Evolutionary conservation across 1,139 yeast genomes (phyloP).

Genomic region (Diutina neorugosa): DNA sequence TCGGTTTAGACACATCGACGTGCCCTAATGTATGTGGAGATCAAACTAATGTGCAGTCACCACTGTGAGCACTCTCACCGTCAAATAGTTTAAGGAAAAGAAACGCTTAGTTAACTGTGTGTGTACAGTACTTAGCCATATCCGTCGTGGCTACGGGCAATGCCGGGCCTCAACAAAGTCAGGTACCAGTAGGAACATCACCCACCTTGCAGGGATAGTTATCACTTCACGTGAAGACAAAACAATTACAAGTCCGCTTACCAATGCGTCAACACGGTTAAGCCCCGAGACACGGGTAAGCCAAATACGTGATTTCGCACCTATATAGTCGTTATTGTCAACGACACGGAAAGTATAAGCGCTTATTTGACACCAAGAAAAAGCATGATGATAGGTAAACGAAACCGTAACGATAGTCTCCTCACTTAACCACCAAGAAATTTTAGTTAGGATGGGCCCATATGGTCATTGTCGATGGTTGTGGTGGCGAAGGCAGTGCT

Average conservation of each 20-base stretch:
- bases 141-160: background rate
- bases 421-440: too few relatives aligned
- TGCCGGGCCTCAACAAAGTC: background rate
- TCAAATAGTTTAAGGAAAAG: background rate
- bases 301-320: background rate
- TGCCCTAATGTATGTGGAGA: background rate
- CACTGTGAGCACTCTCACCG: background rate
- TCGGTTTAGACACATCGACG: background rate
- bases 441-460: too few relatives aligned
- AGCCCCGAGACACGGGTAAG: background rate
- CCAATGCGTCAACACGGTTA: background rate
- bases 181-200: background rate
- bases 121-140: background rate
- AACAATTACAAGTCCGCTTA: background rate
- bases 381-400: background rate
- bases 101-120: background rate
- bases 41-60: background rate
- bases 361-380: background rate
- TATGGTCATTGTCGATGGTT: too few relatives aligned
- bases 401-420: background rate
- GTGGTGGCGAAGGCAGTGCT: background rate
- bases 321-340: background rate
- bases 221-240: too few relatives aligned
- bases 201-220: background rate
- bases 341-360: background rate